Evolutionary conservation across 1,284 basidiomycete species (phyloP).

Genomic region (Ustilago crameri): DNA sequence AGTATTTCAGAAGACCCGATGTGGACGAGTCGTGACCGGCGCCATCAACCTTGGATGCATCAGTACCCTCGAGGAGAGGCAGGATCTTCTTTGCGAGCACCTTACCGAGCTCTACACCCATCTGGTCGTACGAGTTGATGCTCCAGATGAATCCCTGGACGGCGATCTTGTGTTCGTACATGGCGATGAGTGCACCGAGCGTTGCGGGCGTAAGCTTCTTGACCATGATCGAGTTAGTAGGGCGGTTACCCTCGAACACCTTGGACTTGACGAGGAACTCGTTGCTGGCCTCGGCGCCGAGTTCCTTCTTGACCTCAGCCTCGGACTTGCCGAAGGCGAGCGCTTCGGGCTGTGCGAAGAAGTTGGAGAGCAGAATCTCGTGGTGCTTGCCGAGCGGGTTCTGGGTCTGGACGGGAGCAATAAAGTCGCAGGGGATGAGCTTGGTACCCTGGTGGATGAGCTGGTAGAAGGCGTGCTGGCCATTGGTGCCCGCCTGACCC

Average conservation of each 20-base stretch:
- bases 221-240: slow-evolving; percentile 96
- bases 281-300: slow-evolving; percentile 77
- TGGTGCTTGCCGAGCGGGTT: slow-evolving; percentile 92
- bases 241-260: slow-evolving; percentile 96
- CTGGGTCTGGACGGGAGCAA: slow-evolving; percentile 91
- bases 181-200: slow-evolving; percentile 86
- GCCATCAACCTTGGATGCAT: slow-evolving; percentile 74
- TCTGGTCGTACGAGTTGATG: slow-evolving; percentile 88
- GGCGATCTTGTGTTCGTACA: slow-evolving; percentile 99
- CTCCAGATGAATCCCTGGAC: slow-evolving; percentile 97
- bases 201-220: slow-evolving; percentile 88
- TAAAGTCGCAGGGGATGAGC: slow-evolving; percentile 88
- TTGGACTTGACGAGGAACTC: slow-evolving; percentile 92
- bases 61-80: slow-evolving; percentile 82
- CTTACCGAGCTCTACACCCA: slow-evolving; percentile 80
- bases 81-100: slow-evolving; percentile 94
- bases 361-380: slow-evolving; percentile 96
- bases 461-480: slow-evolving; percentile 99
- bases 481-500: slow-evolving; percentile 97
- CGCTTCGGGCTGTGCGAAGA: slow-evolving; percentile 91
- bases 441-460: slow-evolving; percentile 82
- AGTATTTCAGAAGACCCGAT: slow-evolving; percentile 59
- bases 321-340: slow-evolving; percentile 97
- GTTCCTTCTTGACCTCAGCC: slow-evolving; percentile 83
- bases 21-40: slow-evolving; percentile 83